These are phyloP conservation scores for Petunia hybrid DNA, from an alignment of 305 asterid species.

Conservation along the genomic window DNA sequence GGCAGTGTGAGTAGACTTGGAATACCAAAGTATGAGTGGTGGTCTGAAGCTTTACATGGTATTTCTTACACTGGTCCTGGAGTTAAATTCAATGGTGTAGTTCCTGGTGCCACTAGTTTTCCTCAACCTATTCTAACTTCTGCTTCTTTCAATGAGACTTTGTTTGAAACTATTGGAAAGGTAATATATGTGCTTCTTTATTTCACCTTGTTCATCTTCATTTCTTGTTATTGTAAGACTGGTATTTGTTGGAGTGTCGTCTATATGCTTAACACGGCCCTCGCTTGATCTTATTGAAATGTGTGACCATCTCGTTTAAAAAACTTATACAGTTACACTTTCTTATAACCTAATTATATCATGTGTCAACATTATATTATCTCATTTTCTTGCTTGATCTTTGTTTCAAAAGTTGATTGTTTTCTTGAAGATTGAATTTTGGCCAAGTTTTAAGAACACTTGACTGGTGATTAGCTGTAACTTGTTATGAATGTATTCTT, in stretches of 20 bases:
- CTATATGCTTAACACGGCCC: neutral
- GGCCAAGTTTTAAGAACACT: slow-evolving; percentile 20
- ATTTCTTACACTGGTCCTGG: slow-evolving; percentile 71
- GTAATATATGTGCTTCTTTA: slow-evolving; percentile 39
- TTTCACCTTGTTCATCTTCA: neutral
- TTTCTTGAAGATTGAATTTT: neutral
- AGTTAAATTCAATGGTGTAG: slow-evolving; percentile 47
- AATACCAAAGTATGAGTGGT: slow-evolving; percentile 75
- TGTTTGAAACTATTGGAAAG: slow-evolving; percentile 73
- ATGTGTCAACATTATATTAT: neutral
- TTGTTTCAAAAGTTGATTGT: neutral
- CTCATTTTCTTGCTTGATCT: neutral
- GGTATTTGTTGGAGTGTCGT: neutral
- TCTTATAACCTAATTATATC: no score
- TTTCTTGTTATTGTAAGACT: neutral
- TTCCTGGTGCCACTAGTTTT: slow-evolving; percentile 91
- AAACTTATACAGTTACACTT: no score
- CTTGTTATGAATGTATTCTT: neutral
- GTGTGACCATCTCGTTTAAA: no score
- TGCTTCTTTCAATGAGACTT: slow-evolving; percentile 67
- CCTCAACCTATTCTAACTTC: slow-evolving; percentile 73
- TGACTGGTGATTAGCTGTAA: neutral
- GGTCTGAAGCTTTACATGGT: slow-evolving; percentile 93
- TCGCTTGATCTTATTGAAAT: no score
- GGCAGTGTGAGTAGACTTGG: slow-evolving; percentile 66